Conservation (phyloP, 2,329 filamentous ascomycete species). For the Diaporthe nobilis region DNA sequence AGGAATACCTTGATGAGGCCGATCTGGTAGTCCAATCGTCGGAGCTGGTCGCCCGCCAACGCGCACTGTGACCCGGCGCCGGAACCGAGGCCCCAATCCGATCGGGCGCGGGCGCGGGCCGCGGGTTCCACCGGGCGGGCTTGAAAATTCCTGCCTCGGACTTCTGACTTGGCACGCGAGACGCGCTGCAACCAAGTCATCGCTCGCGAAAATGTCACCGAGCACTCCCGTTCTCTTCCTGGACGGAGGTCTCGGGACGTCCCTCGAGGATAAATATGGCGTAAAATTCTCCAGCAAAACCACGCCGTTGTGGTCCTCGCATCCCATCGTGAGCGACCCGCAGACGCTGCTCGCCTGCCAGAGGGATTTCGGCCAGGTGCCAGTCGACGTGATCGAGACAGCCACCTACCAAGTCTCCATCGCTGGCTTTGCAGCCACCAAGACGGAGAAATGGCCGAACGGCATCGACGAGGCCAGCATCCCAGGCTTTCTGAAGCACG, state of each 20-base stretch:
- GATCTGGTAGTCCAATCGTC: background rate
- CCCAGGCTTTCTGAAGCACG: conserved; percentile 57
- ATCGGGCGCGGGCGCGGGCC: background rate
- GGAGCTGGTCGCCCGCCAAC: background rate
- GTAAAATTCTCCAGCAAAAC: conserved; percentile 64
- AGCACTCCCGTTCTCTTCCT: conserved; percentile 62
- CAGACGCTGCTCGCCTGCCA: conserved; percentile 69
- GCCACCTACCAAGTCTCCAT: conserved; percentile 77
- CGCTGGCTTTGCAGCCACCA: conserved; percentile 68
- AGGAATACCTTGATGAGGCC: background rate
- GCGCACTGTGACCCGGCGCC: background rate
- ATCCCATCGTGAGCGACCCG: conserved; percentile 71
- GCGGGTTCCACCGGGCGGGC: conserved; percentile 4
- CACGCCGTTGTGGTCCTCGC: conserved; percentile 77
- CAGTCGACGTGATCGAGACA: conserved; percentile 74
- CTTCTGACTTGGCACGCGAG: background rate
- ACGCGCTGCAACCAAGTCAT: background rate
- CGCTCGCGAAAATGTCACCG: background rate
- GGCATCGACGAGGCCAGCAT: conserved; percentile 60
- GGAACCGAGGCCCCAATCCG: background rate
- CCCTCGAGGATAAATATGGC: conserved; percentile 71
- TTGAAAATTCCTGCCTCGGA: conserved; percentile 19
- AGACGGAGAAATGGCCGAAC: conserved; percentile 55
- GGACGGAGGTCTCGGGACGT: conserved; percentile 78
- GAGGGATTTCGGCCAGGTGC: conserved; percentile 66